Conservation (phyloP, 495 filamentous ascomycete species). For the Chaetomium cochliodes region DNA sequence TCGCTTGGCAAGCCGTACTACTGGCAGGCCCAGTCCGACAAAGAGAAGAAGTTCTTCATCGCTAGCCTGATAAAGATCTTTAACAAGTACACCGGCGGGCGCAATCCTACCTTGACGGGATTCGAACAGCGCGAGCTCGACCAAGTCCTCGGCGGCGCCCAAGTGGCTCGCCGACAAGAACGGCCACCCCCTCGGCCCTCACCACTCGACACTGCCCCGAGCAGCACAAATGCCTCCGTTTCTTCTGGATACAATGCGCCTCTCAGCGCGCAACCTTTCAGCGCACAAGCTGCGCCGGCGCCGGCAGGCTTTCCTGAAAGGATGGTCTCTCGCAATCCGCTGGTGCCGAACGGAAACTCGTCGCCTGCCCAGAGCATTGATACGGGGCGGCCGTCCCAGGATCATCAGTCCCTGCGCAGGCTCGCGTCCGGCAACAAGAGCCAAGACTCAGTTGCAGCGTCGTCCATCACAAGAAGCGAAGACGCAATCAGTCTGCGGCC, state of each 20-base stretch:
- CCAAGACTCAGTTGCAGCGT: slow-evolving; percentile 54
- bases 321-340: slow-evolving; percentile 34
- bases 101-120: slow-evolving; percentile 71
- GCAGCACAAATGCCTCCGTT: slow-evolving; percentile 30
- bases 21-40: slow-evolving; percentile 86
- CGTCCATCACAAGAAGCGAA: slow-evolving; percentile 46
- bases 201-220: slow-evolving; percentile 31
- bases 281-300: slow-evolving; percentile 19
- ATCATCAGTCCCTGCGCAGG: slow-evolving; percentile 46
- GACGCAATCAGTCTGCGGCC: slow-evolving; percentile 50
- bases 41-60: slow-evolving; percentile 98
- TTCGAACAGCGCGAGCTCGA: slow-evolving; percentile 80
- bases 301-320: slow-evolving; percentile 24
- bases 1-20: slow-evolving; percentile 92
- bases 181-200: slow-evolving; percentile 36
- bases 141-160: slow-evolving; percentile 56
- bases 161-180: slow-evolving; percentile 31
- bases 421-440: slow-evolving; percentile 53
- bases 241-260: slow-evolving; percentile 33
- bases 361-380: slow-evolving; percentile 50
- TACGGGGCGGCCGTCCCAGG: slow-evolving; percentile 42
- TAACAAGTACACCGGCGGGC: slow-evolving; percentile 90
- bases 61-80: slow-evolving; percentile 92
- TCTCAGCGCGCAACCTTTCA: slow-evolving; percentile 19
- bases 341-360: slow-evolving; percentile 37